Evolutionary conservation across 106 monocot species (phyloP), one percentile per base, ranked within the genome.

Genomic region (Acanthochlamys bracteata): DNA sequence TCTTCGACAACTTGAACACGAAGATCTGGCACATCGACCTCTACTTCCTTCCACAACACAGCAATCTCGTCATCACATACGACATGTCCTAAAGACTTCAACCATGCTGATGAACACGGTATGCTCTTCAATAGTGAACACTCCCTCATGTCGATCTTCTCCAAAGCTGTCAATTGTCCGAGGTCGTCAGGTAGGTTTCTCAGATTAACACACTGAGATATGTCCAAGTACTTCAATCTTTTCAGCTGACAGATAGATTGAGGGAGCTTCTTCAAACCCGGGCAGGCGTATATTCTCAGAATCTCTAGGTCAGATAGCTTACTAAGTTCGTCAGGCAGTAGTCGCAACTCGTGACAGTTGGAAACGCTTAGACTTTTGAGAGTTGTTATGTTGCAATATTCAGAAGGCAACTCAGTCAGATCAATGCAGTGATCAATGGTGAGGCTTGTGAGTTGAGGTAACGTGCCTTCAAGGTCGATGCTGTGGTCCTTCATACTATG

Each of bases 71-170:
- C 55, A 22, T 55, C 55, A 10, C 55, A 55, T 20, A 55, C 20
- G 4, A 55, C 55, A 21, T 20, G 55, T 55, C 22, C 55, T 22
- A 55, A 21, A 55, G 55, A 55, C 20, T 55, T 55, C 3, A 55
- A 10, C 22, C 20, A 55, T 19, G 1, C 22, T 15, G 55, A 13
- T 21, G 55, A 55, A 20, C 11, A 10, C 10, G 55, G 55, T 55
- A 55, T 55, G 55, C 55, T 21, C 55, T 20, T 55, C 20, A 55
- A 2, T 10, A 20, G 55, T 3, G 55, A 61, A 64, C 84, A 84
- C 53, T 80, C 84, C 46, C 84, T 70, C 84, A 84, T 80, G 59
- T 84, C 84, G 2, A 84, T 80, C 66, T 80, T 84, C 69, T 73
- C 79, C 61, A 84, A 26, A 42, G 68, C 75, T 7, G 42, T 60